These are phyloP conservation scores for Pythium apleroticum DNA, from an alignment of 352 stramenopile genomes.

Conservation along the genomic window DNA sequence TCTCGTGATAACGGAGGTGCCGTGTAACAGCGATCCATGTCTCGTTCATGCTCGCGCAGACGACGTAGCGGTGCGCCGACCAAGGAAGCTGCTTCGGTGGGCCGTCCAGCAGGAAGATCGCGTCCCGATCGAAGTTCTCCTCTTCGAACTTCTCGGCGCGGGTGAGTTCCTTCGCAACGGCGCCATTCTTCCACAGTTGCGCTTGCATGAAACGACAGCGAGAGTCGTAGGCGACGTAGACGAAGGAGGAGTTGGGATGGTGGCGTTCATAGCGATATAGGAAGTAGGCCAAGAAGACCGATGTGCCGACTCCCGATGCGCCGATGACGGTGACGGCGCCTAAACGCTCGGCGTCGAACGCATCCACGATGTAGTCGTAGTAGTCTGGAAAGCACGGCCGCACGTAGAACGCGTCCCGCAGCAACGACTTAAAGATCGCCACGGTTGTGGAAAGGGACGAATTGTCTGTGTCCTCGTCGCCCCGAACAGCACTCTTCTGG, in stretches of 20 bases:
- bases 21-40: background rate
- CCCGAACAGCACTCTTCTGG: too few species aligned
- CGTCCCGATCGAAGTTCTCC: background rate
- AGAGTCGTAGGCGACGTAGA: background rate
- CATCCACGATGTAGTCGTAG: background rate
- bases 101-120: background rate
- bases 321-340: background rate
- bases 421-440: background rate
- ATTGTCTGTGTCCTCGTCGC: background rate
- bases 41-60: background rate
- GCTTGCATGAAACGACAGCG: background rate
- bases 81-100: background rate
- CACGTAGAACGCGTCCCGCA: background rate
- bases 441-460: background rate
- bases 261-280: background rate
- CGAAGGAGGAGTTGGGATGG: background rate
- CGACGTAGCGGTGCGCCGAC: background rate
- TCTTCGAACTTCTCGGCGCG: background rate
- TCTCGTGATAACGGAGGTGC: background rate
- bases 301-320: background rate
- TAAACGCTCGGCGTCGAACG: background rate
- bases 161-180: background rate
- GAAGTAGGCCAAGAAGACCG: background rate
- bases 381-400: background rate
- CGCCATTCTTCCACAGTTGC: background rate